phyloP scores from a whole-genome alignment of 495 filamentous ascomycete species.

The Lophiotrema nucula region DNA sequence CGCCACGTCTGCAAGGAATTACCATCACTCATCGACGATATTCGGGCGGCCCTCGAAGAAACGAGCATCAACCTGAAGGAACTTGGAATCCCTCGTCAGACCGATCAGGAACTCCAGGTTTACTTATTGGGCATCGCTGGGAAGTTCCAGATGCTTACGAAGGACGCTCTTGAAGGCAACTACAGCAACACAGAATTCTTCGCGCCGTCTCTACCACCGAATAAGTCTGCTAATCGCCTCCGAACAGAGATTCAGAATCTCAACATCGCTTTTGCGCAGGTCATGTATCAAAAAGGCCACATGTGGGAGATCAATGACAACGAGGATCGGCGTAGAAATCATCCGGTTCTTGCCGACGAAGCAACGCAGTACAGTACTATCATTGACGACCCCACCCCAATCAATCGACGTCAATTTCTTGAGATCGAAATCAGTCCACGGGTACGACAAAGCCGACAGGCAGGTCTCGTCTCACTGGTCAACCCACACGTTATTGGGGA shows the following conservation, averaged over 20 bases:
- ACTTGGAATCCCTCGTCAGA: constrained; percentile 8
- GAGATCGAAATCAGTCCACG: background rate
- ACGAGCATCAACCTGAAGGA: background rate
- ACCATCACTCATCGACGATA: constrained; percentile 57
- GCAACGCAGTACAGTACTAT: constrained; percentile 1
- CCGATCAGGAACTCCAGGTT: background rate
- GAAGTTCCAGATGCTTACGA: constrained; percentile 5
- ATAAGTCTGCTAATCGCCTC: constrained; percentile 36
- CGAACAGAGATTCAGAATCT: constrained; percentile 21
- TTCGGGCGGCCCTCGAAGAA: background rate
- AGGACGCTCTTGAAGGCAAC: constrained; percentile 4
- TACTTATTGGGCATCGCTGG: constrained; percentile 10
- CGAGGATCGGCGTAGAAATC: background rate
- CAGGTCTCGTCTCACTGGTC: constrained; percentile 6
- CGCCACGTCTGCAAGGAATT: constrained; percentile 57
- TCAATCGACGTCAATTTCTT: constrained; percentile 2
- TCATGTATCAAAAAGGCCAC: constrained; percentile 17
- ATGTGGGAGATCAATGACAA: constrained; percentile 8
- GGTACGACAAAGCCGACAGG: constrained; percentile 2
- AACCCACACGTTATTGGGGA: constrained; percentile 3
- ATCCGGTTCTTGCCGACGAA: background rate
- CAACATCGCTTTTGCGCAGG: constrained; percentile 16
- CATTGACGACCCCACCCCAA: background rate
- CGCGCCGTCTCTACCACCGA: background rate
- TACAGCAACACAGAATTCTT: background rate